Evolutionary conservation across 257 asterid genomes (phyloP).

Genomic region (Przewalskia tangutica): DNA sequence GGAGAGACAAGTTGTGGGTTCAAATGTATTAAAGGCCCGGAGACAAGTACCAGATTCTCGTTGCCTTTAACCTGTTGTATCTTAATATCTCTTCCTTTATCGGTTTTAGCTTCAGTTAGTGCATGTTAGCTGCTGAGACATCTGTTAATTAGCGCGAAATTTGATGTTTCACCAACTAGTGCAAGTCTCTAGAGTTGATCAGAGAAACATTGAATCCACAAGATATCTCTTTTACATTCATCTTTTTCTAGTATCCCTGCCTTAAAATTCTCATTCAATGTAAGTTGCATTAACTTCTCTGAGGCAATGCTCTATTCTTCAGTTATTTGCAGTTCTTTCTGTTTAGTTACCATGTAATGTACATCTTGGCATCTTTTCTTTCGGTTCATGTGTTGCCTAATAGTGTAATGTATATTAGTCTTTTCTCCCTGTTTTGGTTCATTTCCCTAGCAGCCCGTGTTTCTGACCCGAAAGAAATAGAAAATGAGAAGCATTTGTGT

Average conservation of each 20-base stretch:
- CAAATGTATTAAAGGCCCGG: background rate
- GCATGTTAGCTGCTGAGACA: background rate
- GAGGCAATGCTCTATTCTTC: background rate
- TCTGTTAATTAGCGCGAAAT: background rate
- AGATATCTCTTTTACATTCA: background rate
- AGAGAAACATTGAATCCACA: background rate
- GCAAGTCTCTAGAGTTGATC: too few relatives aligned
- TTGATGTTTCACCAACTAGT: background rate
- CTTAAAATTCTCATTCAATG: too few relatives aligned
- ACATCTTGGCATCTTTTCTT: background rate
- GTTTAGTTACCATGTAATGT: background rate
- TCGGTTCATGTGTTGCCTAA: background rate
- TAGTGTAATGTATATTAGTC: background rate
- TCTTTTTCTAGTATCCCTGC: background rate
- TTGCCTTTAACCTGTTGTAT: background rate
- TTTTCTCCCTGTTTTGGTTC: background rate
- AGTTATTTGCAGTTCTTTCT: too few relatives aligned
- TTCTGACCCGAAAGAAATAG: background rate
- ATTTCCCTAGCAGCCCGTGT: background rate
- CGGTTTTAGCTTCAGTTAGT: background rate
- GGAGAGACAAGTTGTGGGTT: background rate
- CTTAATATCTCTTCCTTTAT: background rate
- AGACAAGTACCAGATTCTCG: background rate
- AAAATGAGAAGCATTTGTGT: background rate
- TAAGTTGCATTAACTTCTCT: background rate